Percentiles rank a stretch among this genome's conserved stretches.
Evolutionary conservation across 352 stramenopile species (phyloP).

Genomic region (Phytophthora syringae): DNA sequence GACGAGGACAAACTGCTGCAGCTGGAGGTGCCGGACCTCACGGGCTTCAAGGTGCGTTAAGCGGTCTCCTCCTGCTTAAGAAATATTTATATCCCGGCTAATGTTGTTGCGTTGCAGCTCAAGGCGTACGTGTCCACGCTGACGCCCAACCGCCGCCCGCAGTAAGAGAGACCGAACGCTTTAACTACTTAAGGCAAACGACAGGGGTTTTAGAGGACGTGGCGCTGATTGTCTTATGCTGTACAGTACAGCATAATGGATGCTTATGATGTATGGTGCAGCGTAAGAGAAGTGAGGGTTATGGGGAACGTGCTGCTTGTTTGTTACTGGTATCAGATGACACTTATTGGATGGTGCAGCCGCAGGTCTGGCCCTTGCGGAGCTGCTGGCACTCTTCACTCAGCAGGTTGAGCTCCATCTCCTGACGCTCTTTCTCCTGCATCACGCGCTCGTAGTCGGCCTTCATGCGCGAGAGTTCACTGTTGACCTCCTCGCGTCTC

Average conservation of each 20-base stretch:
- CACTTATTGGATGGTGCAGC: constrained; percentile 72
- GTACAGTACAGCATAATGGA: no score
- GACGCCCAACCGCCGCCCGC: constrained; percentile 60
- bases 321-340: constrained; percentile 30
- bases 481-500: constrained; percentile 63
- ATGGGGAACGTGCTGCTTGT: neutral
- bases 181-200: constrained; percentile 26
- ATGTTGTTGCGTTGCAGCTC: constrained; percentile 44
- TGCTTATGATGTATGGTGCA: no score
- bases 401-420: constrained; percentile 81
- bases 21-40: constrained; percentile 94
- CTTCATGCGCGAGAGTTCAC: constrained; percentile 71
- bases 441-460: constrained; percentile 73
- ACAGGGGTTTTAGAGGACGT: constrained; percentile 13
- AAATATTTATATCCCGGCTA: neutral
- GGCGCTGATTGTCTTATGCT: no score
- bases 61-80: no score
- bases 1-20: constrained; percentile 92
- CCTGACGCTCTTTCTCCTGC: constrained; percentile 83
- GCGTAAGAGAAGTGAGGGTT: no score
- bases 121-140: constrained; percentile 88
- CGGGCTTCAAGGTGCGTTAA: constrained; percentile 88
- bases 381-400: constrained; percentile 83
- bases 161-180: constrained; percentile 17
- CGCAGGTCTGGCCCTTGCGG: constrained; percentile 71